Conservation (phyloP, 2,329 filamentous ascomycete genomes). For the Ophiosphaerella narmari region DNA sequence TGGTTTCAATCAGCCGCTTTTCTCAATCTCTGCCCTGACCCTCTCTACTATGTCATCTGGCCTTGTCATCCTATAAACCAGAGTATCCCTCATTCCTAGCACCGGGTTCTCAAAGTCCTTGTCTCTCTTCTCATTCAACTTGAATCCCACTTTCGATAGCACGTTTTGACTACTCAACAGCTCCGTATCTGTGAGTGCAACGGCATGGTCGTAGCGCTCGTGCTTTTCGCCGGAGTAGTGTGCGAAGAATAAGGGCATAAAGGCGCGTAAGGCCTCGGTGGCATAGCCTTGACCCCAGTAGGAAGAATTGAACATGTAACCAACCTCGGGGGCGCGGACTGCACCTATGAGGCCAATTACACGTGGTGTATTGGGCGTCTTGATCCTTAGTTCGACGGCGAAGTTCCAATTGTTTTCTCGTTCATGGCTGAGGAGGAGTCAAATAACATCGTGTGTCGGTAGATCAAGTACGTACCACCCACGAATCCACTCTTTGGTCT, state of each 20-base stretch:
- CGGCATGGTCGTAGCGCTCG: slow-evolving; percentile 43
- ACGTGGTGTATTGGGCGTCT: slow-evolving; percentile 17
- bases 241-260: slow-evolving; percentile 49
- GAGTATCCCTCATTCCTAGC: slow-evolving; percentile 42
- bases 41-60: neutral
- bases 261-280: slow-evolving; percentile 50
- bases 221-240: slow-evolving; percentile 36
- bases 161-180: slow-evolving; percentile 63
- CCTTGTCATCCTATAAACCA: slow-evolving; percentile 39
- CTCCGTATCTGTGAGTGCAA: slow-evolving; percentile 53
- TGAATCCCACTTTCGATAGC: slow-evolving; percentile 62
- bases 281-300: slow-evolving; percentile 51
- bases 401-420: slow-evolving; percentile 59
- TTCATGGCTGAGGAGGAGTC: slow-evolving; percentile 25
- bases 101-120: slow-evolving; percentile 46
- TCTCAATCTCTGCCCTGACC: too few relatives aligned
- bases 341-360: slow-evolving; percentile 51
- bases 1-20: too few relatives aligned
- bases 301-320: slow-evolving; percentile 50
- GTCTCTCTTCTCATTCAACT: slow-evolving; percentile 50
- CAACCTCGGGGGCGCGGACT: slow-evolving; percentile 48
- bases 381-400: slow-evolving; percentile 55
- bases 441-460: neutral
- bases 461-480: slow-evolving; percentile 13
- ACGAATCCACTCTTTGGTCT: slow-evolving; percentile 45